These are phyloP conservation scores for Magnusiomyces ingens DNA, from an alignment of 1,139 yeast genomes.

Conservation along the genomic window DNA sequence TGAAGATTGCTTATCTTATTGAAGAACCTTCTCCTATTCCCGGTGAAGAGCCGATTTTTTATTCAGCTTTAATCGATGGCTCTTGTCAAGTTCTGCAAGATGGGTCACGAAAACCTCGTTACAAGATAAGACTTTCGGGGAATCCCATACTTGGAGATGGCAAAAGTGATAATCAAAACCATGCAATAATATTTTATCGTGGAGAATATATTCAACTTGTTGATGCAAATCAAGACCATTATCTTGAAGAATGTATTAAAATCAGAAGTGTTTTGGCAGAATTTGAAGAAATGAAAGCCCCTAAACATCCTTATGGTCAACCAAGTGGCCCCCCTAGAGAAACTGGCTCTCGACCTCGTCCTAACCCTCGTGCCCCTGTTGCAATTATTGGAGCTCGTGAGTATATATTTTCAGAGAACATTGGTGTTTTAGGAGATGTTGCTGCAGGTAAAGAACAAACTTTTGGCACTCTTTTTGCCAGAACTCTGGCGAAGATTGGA, in stretches of 20 bases:
- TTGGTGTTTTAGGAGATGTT: slow-evolving; percentile 81
- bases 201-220: slow-evolving; percentile 85
- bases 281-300: slow-evolving; percentile 54
- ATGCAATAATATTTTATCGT: slow-evolving; percentile 66
- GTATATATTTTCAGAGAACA: slow-evolving; percentile 77
- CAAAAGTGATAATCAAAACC: slow-evolving; percentile 80
- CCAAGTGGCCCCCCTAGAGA: slow-evolving; percentile 22
- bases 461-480: slow-evolving; percentile 81
- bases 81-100: slow-evolving; percentile 36
- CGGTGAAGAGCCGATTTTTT: slow-evolving; percentile 38
- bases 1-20: slow-evolving; percentile 55
- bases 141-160: slow-evolving; percentile 89
- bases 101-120: slow-evolving; percentile 44
- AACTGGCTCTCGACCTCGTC: slow-evolving; percentile 24
- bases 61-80: slow-evolving; percentile 59
- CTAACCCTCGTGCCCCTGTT: slow-evolving; percentile 44
- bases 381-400: slow-evolving; percentile 89
- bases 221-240: slow-evolving; percentile 86
- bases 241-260: slow-evolving; percentile 77
- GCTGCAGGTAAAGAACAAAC: slow-evolving; percentile 95
- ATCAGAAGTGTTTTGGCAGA: slow-evolving; percentile 72
- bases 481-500: slow-evolving; percentile 79
- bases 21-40: slow-evolving; percentile 37
- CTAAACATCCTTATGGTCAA: slow-evolving; percentile 24
- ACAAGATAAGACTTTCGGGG: slow-evolving; percentile 61